phyloP scores from a whole-genome alignment of 1,139 yeast species.

The Suhomyces anneliseae region DNA sequence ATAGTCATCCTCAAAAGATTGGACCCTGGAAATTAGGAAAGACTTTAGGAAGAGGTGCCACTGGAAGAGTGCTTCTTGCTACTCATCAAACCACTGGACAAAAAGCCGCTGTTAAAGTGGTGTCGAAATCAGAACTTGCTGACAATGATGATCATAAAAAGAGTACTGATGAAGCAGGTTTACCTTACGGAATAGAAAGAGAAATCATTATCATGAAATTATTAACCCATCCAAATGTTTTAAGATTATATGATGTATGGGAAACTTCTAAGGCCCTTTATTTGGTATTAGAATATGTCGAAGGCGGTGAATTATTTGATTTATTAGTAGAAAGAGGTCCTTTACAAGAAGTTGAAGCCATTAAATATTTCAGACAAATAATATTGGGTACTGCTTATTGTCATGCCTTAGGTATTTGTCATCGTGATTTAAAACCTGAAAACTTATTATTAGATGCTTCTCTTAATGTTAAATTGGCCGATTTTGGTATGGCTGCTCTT shows the following conservation, averaged over 20 bases:
- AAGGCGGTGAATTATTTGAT: conserved; percentile 81
- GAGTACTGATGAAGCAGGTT: conserved; percentile 48
- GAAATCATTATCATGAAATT: conserved; percentile 83
- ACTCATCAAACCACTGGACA: conserved; percentile 69
- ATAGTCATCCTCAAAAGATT: conserved; percentile 48
- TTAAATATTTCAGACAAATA: conserved; percentile 72
- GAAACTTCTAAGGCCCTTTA: conserved; percentile 76
- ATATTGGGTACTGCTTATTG: conserved; percentile 79
- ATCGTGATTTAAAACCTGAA: conserved; percentile 80
- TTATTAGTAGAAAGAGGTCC: conserved; percentile 78
- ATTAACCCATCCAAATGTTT: conserved; percentile 72
- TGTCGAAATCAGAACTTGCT: conserved; percentile 59
- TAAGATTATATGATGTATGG: conserved; percentile 80
- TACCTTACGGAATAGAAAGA: conserved; percentile 80
- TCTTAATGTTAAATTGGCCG: conserved; percentile 74
- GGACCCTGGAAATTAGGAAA: conserved; percentile 85
- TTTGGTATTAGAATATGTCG: conserved; percentile 75
- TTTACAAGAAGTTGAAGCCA: conserved; percentile 71
- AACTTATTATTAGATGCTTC: conserved; percentile 66
- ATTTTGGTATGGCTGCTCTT: conserved; percentile 86
- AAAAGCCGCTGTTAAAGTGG: conserved; percentile 79
- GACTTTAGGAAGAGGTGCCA: conserved; percentile 79
- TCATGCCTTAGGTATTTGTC: conserved; percentile 78
- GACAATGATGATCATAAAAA: conserved; percentile 38
- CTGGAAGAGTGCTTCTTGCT: conserved; percentile 76